phyloP scores from a whole-genome alignment of 257 asterid species.

The Plantago major region DNA sequence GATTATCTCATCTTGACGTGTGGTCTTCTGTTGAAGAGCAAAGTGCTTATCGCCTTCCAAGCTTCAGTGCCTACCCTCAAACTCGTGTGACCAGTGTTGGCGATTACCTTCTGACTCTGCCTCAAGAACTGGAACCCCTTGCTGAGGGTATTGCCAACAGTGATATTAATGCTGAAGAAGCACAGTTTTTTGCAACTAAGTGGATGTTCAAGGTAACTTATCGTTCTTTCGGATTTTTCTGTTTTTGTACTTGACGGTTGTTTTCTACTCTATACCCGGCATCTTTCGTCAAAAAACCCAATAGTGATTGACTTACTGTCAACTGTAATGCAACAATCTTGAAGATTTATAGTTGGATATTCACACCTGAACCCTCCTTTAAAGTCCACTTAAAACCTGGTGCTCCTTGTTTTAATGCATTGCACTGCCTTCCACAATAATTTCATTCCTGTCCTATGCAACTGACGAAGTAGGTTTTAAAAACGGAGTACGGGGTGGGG shows the following conservation, averaged over 20 bases:
- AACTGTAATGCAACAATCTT: not conserved
- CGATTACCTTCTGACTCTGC: constrained; percentile 94
- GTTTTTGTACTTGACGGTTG: not conserved
- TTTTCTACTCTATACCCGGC: not conserved
- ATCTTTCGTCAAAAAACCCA: not conserved
- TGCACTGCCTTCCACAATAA: too few species aligned
- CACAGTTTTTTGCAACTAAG: constrained; percentile 93
- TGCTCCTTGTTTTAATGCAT: too few species aligned
- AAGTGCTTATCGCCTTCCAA: constrained; percentile 68
- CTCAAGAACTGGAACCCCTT: constrained; percentile 98
- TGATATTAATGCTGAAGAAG: constrained; percentile 85
- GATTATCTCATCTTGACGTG: constrained; percentile 61
- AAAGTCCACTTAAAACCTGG: too few species aligned
- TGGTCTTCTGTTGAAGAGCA: constrained; percentile 93
- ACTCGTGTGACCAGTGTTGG: constrained; percentile 84
- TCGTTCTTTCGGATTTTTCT: not conserved
- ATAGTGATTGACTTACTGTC: not conserved
- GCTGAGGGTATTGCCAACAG: constrained; percentile 78
- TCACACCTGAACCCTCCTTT: not conserved
- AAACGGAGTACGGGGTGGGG: too few species aligned
- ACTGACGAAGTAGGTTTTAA: too few species aligned
- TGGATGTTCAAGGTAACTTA: constrained; percentile 96
- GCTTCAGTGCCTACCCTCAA: constrained; percentile 92
- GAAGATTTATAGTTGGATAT: not conserved
- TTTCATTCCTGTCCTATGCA: too few species aligned